These are phyloP conservation scores for Coprinopsis cinerea DNA, from an alignment of 768 basidiomycete species.

Conservation along the genomic window DNA sequence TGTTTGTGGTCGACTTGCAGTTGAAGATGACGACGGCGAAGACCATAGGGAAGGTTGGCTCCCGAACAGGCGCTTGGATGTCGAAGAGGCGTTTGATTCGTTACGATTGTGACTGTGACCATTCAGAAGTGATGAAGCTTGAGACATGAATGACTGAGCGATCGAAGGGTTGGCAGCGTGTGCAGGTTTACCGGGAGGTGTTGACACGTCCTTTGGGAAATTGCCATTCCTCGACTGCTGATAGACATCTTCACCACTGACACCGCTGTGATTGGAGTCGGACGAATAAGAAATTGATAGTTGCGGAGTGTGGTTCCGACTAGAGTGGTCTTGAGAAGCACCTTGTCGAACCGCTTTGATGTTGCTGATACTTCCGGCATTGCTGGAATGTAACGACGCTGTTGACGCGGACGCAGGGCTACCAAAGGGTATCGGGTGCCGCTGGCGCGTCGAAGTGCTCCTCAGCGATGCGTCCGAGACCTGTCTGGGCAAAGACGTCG, in stretches of 20 bases:
- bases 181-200: not conserved
- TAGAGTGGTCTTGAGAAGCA: constrained; percentile 8
- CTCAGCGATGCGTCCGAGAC: constrained; percentile 25
- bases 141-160: not conserved
- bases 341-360: constrained; percentile 7
- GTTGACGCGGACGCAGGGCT: constrained; percentile 16
- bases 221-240: not conserved
- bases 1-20: not conserved
- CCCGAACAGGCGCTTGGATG: constrained; percentile 4
- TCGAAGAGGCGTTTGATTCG: constrained; percentile 2
- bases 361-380: constrained; percentile 12
- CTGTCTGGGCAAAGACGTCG: constrained; percentile 30
- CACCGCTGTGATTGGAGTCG: constrained; percentile 15
- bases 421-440: constrained; percentile 11
- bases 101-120: constrained; percentile 9
- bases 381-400: constrained; percentile 15
- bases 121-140: constrained; percentile 1
- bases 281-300: constrained; percentile 18
- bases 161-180: constrained; percentile 1
- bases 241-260: not conserved
- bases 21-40: not conserved
- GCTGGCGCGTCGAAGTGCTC: constrained; percentile 9
- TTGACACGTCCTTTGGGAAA: not conserved
- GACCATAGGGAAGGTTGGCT: not conserved
- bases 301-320: constrained; percentile 13